Evolutionary conservation across 768 basidiomycete species (phyloP).

Genomic region (Suillus placidus): DNA sequence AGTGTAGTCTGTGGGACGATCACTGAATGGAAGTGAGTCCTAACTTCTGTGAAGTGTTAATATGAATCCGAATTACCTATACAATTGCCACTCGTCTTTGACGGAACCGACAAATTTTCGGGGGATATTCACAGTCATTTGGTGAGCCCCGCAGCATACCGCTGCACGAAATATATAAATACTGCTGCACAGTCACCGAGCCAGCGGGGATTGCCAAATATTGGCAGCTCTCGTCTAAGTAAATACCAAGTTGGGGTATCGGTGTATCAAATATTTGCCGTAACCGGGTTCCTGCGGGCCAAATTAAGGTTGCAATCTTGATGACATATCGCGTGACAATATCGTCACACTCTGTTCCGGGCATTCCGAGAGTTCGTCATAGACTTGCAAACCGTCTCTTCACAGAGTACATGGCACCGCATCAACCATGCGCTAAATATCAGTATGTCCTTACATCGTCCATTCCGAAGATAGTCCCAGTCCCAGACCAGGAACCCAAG

Average conservation of each 20-base stretch:
- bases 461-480: conserved; percentile 71
- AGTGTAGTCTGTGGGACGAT: conserved; percentile 70
- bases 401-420: conserved; percentile 58
- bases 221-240: neutral
- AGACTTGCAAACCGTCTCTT: conserved; percentile 17
- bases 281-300: conserved; percentile 1
- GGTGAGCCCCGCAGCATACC: neutral
- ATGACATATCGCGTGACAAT: neutral
- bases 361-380: conserved; percentile 11
- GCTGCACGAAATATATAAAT: neutral
- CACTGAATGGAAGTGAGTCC: conserved; percentile 44
- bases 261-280: neutral
- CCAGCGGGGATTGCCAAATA: neutral
- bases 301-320: neutral
- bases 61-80: conserved; percentile 50
- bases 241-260: neutral
- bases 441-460: conserved; percentile 72
- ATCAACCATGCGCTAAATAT: conserved; percentile 68
- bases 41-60: neutral
- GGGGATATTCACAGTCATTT: conserved; percentile 25
- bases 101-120: conserved; percentile 75
- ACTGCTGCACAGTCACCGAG: neutral
- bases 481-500: conserved; percentile 64
- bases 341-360: conserved; percentile 18
- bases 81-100: conserved; percentile 81